Conservation (phyloP, 2,329 filamentous ascomycete genomes). For the Zarea fungicola region DNA sequence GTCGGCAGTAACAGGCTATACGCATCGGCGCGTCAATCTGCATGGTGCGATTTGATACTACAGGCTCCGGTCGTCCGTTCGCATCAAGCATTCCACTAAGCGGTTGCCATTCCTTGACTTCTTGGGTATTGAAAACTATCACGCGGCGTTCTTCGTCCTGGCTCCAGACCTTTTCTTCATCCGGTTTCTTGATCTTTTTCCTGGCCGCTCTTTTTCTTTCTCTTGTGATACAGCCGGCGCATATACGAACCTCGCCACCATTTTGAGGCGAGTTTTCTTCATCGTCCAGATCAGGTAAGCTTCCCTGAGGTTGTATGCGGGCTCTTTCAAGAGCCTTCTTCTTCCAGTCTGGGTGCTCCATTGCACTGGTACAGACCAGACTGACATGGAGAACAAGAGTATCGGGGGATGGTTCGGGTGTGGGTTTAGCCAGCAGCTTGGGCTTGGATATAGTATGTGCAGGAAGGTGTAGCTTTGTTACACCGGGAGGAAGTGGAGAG, state of each 20-base stretch:
- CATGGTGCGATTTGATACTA: conserved; percentile 54
- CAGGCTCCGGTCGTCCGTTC: conserved; percentile 40
- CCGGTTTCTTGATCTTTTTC: conserved; percentile 89
- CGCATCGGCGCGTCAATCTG: conserved; percentile 87
- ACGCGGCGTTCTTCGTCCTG: conserved; percentile 74
- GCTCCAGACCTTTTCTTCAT: conserved; percentile 86
- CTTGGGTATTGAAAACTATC: conserved; percentile 85
- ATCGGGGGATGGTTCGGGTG: conserved; percentile 61
- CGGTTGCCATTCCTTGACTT: conserved; percentile 78
- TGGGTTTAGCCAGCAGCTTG: conserved; percentile 75
- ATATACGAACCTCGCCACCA: conserved; percentile 92
- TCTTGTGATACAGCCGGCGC: conserved; percentile 81
- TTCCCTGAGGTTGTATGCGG: conserved; percentile 34
- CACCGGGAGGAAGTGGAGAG: conserved; percentile 66
- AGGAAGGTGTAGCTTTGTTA: conserved; percentile 79
- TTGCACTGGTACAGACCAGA: conserved; percentile 88
- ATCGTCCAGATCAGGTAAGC: conserved; percentile 39
- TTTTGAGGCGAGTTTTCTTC: conserved; percentile 72
- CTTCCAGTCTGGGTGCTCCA: conserved; percentile 65
- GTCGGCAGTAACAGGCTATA: conserved; percentile 93
- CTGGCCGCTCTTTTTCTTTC: conserved; percentile 86
- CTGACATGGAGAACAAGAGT: conserved; percentile 74
- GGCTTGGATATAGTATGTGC: conserved; percentile 91
- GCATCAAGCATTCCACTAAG: conserved; percentile 45
- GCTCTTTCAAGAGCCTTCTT: conserved; percentile 61